Base-by-base conservation (phyloP, 768 basidiomycete genomes). In the Royoungia palumana region DNA sequence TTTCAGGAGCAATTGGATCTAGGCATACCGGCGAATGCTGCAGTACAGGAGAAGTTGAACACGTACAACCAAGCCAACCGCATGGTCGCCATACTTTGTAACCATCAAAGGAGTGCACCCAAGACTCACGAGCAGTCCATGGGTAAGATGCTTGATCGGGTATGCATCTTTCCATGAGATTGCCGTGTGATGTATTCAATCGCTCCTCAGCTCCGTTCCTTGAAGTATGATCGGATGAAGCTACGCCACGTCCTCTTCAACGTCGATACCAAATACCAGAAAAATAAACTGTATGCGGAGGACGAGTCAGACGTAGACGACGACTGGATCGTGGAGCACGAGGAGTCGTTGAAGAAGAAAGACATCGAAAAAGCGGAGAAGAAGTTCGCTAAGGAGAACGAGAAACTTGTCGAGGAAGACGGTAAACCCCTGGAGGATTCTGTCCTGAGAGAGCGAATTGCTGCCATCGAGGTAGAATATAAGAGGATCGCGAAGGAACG, bases 141-240 rank as follows among this genome's bases (percentile, higher is more conserved):
- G 91, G 86, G 87, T 60, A 97, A 91, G 71, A 87, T 97, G 82
- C 79, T 77, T 14, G 83, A 96, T 64, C 94, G 90, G 77, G 95
- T 94, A 59, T 16, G 78, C 70, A 43, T 38, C 35, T 30, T 16
- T 27, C 22, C 11, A 20, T 20, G 11, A 45, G 47, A 47, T 30
- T 24, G 42, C 6, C 10, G n/a, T 38, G 16, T 6, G 13, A 39
- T 30, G 35, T 44, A 27, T 48, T 55, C 46, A 55, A 8, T 40
- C 50, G 21, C 46, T 50, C 10, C 44, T n/a, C 61, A 97, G 94
- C 78, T 91, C 53, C 86, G 87, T 36, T 78, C 81, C 13, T 70
- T 99, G 61, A 98, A 97, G 68, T 98, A 99, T 63, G 94, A 98
- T 51, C 85, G 94, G 28, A 94, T 94, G 92, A 97, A 97, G 67